Evolutionary conservation across 2,329 filamentous ascomycete genomes (phyloP).

Genomic region (Exophiala alcalophila): DNA sequence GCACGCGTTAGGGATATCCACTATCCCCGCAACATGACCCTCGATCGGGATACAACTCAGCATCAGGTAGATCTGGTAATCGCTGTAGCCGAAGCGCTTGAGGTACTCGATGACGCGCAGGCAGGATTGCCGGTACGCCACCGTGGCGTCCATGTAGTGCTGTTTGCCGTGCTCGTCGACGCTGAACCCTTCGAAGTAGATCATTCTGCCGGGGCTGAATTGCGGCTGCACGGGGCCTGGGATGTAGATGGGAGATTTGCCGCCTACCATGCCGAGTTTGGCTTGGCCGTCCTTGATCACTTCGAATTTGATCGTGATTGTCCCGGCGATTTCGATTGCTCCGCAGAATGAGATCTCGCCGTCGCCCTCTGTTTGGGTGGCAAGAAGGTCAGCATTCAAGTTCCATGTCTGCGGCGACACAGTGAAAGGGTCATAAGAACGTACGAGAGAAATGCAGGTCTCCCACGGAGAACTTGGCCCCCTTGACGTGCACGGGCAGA

Average conservation of each 20-base stretch:
- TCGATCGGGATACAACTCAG: conserved; percentile 83
- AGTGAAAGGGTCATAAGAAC: conserved; percentile 25
- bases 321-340: conserved; percentile 90
- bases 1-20: conserved; percentile 88
- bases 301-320: conserved; percentile 85
- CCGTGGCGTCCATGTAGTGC: conserved; percentile 80
- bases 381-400: not conserved
- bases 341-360: conserved; percentile 87
- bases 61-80: conserved; percentile 81
- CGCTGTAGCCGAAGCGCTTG: conserved; percentile 64
- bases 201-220: conserved; percentile 75
- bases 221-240: conserved; percentile 85
- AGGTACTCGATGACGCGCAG: conserved; percentile 78
- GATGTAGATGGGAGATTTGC: conserved; percentile 76
- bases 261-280: conserved; percentile 60
- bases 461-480: conserved; percentile 86
- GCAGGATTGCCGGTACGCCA: conserved; percentile 80
- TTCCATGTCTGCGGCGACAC: no score
- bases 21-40: conserved; percentile 83
- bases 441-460: conserved; percentile 76
- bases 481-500: conserved; percentile 77
- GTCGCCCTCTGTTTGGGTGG: conserved; percentile 64
- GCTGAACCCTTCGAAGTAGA: conserved; percentile 78
- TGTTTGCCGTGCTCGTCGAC: conserved; percentile 87
- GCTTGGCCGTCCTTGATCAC: conserved; percentile 79